Conservation (phyloP, 331 rosid species). For the Quercus phellos region DNA sequence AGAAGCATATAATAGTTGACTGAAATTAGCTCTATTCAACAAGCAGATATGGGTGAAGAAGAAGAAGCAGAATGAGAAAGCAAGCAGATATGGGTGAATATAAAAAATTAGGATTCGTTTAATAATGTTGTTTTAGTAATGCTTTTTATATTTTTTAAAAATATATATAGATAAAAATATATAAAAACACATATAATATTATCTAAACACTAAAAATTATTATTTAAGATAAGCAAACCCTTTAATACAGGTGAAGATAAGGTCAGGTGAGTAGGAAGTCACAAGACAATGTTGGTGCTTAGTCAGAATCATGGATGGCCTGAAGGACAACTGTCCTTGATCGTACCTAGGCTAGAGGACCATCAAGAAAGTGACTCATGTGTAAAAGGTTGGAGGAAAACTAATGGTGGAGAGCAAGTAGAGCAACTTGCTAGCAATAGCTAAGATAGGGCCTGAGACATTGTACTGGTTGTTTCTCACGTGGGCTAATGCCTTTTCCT, state of each 20-base stretch:
- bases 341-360: slow-evolving; percentile 34
- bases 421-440: neutral
- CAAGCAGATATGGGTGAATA: too few relatives aligned
- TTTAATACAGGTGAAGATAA: neutral
- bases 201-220: fast-evolving
- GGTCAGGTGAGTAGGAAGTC: neutral
- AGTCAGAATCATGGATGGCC: slow-evolving; percentile 15
- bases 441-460: slow-evolving; percentile 3
- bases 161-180: fast-evolving
- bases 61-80: neutral
- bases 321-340: slow-evolving; percentile 43
- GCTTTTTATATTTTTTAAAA: fast-evolving
- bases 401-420: slow-evolving; percentile 7
- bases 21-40: neutral
- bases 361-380: slow-evolving; percentile 11
- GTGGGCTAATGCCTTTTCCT: slow-evolving; percentile 19
- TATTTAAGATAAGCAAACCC: too few relatives aligned
- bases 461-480: slow-evolving; percentile 18
- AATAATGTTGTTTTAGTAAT: too few relatives aligned
- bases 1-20: too few relatives aligned
- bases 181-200: too few relatives aligned
- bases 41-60: too few relatives aligned
- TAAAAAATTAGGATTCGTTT: too few relatives aligned
- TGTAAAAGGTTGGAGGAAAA: slow-evolving; percentile 2
- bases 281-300: neutral